Conservation (phyloP, 495 filamentous ascomycete species). For the Penicillium taxi region DNA sequence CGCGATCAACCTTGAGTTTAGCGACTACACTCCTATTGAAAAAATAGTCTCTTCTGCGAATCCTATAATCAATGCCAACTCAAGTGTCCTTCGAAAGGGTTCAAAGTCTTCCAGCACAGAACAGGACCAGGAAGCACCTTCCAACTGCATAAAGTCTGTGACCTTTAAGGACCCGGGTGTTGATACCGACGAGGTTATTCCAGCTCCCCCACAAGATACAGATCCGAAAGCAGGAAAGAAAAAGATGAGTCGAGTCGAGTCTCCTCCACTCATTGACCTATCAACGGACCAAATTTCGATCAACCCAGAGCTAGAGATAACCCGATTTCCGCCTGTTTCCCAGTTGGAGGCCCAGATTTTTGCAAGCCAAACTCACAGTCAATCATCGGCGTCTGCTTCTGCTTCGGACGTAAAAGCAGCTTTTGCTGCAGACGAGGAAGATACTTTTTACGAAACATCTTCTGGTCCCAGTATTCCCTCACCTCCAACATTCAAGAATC, state of each 20-base stretch:
- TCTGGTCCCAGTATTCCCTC: background rate
- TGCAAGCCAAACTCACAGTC: conserved; percentile 15
- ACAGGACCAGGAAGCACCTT: background rate
- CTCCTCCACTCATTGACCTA: conserved; percentile 15
- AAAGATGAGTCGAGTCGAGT: background rate
- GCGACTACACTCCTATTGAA: conserved; percentile 32
- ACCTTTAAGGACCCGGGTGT: conserved; percentile 8
- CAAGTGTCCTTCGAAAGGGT: background rate
- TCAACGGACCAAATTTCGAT: conserved; percentile 12
- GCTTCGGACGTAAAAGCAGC: background rate
- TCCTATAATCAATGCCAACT: background rate
- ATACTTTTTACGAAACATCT: background rate
- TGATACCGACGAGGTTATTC: background rate
- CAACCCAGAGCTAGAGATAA: conserved; percentile 22
- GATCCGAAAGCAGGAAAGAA: background rate
- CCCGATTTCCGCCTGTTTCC: conserved; percentile 38
- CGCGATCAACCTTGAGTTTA: conserved; percentile 80
- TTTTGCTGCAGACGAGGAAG: background rate
- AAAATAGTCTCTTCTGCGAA: conserved; percentile 2
- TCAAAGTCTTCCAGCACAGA: background rate
- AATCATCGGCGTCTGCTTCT: background rate
- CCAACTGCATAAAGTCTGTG: conserved; percentile 15
- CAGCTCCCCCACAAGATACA: background rate
- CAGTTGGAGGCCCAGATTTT: conserved; percentile 36
- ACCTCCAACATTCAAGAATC: background rate